Evolutionary conservation across 2,329 filamentous ascomycete genomes (phyloP), one percentile per base, ranked within the genome.

Genomic region (Exophiala viscosa): DNA sequence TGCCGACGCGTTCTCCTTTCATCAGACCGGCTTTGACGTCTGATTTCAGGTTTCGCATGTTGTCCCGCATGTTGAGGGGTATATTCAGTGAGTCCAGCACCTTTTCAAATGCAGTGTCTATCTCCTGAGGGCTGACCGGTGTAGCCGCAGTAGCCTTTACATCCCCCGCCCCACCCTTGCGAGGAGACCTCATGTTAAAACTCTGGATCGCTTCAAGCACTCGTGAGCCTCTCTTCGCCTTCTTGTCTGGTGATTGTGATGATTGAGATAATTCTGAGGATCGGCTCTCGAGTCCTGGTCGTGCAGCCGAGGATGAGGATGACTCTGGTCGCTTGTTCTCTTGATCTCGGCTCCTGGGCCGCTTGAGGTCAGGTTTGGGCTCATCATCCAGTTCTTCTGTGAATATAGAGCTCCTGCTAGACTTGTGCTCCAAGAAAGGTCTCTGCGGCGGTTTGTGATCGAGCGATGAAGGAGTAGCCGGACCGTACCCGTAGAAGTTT

Each of bases 21-120:
- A 97, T 90, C 64, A 99, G 95, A 66, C 97, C 91, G 67, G 90
- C 88, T 72, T 99, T 99, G 74, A 97, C 91, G 33, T 88, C 87
- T 60, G 89, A 81, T 58, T 88, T 90, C 55, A 99, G 76, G 51
- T 85, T 91, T 41, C 92, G 83, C 90, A 99, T 96, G 73, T 95
- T 95, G 69, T 92, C 90, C 50, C 92, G 81, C 77, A 96, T 90
- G 59, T 96, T 88, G 65, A 95, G 88, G 2, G 92, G 91, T 49
- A 97, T 95, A 64, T 97, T 96, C 59, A 92, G 82, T 14, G 91
- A 84, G 67, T 96, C 90, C 70, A 95, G 68, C 70, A 83, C 39
- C 49, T 44, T 57, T 48, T 64, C 62, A 36, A 64, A 62, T 2
- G 59, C 60, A 3, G 52, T 51, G 44, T 64, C 61, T 3, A 64